Evolutionary conservation across 2,329 filamentous ascomycete genomes (phyloP).

Genomic region (Rosellinia necatrix): DNA sequence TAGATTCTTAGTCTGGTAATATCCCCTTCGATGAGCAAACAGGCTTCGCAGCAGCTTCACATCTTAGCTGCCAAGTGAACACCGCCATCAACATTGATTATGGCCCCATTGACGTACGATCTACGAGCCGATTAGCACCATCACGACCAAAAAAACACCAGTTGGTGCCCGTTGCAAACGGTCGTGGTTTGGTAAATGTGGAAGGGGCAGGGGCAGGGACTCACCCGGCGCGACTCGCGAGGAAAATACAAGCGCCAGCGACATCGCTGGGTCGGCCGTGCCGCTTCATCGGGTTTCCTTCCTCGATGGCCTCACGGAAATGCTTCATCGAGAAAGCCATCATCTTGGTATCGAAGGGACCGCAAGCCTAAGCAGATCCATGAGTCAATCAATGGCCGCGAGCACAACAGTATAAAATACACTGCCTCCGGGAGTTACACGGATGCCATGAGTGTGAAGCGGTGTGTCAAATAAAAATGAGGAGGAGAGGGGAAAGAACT

Average conservation of each 20-base stretch:
- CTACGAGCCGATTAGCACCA: conserved; percentile 29
- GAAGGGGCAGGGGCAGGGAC: conserved; percentile 22
- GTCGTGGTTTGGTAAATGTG: background rate
- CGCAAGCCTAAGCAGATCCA: conserved; percentile 37
- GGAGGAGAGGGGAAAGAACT: background rate
- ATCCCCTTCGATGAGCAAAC: background rate
- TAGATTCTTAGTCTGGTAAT: background rate
- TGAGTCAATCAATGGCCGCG: background rate
- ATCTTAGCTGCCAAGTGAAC: conserved; percentile 52
- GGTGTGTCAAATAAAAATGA: background rate
- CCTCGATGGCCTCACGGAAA: conserved; percentile 58
- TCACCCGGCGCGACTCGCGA: conserved; percentile 68
- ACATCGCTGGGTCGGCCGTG: conserved; percentile 72
- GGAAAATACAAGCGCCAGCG: conserved; percentile 72
- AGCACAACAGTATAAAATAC: no score
- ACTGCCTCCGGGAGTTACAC: no score
- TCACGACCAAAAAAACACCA: background rate
- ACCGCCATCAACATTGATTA: conserved; percentile 66
- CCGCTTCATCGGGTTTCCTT: conserved; percentile 65
- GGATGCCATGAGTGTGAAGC: background rate
- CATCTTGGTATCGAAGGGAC: conserved; percentile 73
- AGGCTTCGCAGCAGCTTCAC: conserved; percentile 34
- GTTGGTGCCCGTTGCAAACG: background rate
- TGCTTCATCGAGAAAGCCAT: conserved; percentile 64
- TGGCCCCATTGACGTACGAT: conserved; percentile 67